Base-by-base conservation (phyloP, 1,139 yeast genomes). In the Sugiyamaella paludigena region DNA sequence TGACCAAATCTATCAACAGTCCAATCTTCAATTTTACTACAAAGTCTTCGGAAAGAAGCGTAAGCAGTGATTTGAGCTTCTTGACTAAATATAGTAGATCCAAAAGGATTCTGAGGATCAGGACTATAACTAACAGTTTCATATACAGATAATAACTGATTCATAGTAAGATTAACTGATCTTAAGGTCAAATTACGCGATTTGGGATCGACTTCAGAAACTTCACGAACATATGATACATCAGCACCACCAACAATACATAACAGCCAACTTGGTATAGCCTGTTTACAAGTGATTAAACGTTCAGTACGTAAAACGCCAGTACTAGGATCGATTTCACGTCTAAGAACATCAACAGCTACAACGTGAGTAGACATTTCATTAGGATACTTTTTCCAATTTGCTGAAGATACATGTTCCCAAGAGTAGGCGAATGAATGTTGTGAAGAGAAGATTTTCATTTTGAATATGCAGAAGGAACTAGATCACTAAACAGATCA, bases 331-430 rank as follows among this genome's bases (percentile, higher is more conserved):
- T 83, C 80, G 29, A 88, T 65, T 57, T 83, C 87, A 52, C 98
- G 75, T 52, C 84, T 73, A 43, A 92, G 70, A 2, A 88, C 87
- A 66, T 92, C 98, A 6, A 92, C 98, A 1, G 95, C 94, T 13
- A 88, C 84, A n/a, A 92, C 98, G 69, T 92, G 98, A 0, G 95
- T 79, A 7, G 96, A 84, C 54, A 84, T 75, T 62, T 89, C 95
- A 56, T 92, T 92, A 12, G 98, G 98, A 69, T 92, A 92, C 63
- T 92, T 92, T 57, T 81, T 83, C 98, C 98, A 92, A 68, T 92
- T 91, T 51, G 98, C 98, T 0, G 95, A 91, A 0, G 96, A 86
- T 15, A 92, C 96, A 62, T 87, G 89, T 36, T 86, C 95, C 97
- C 98, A 91, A 0, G 95, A 80, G 62, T 91, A 91, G 53, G 80